Percentiles rank a stretch among this genome's conserved stretches.
These are phyloP conservation scores for Parastagonospora nodorum DNA, from an alignment of 2,329 filamentous ascomycete genomes.

Conservation along the genomic window DNA sequence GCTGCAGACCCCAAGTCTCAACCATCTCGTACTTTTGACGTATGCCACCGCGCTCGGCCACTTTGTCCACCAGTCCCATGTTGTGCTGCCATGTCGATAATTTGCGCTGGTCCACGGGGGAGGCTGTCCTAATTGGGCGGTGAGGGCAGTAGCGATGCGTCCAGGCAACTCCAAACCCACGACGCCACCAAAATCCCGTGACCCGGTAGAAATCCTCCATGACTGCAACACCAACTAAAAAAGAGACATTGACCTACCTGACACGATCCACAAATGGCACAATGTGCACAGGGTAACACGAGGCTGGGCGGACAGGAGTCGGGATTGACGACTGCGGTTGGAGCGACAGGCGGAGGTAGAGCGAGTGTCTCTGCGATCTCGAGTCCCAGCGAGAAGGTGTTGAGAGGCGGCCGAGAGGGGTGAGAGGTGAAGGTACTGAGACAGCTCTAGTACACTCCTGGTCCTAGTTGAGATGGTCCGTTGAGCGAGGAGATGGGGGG, in stretches of 20 bases:
- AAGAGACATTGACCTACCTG: slow-evolving; percentile 33
- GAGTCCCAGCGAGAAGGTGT: slow-evolving; percentile 38
- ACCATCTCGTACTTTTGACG: not conserved
- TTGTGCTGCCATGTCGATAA: not conserved
- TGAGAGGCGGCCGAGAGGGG: slow-evolving; percentile 19
- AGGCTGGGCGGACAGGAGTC: slow-evolving; percentile 33
- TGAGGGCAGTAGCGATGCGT: not conserved
- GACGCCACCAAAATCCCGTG: not conserved
- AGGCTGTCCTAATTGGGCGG: slow-evolving; percentile 1
- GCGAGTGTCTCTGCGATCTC: slow-evolving; percentile 35
- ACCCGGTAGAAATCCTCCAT: not conserved
- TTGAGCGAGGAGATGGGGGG: slow-evolving; percentile 41
- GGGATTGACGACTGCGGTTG: slow-evolving; percentile 41
- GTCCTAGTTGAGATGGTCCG: slow-evolving; percentile 43
- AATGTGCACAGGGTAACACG: slow-evolving; percentile 27
- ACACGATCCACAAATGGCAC: slow-evolving; percentile 26
- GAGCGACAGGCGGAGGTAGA: slow-evolving; percentile 46
- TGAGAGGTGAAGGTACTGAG: slow-evolving; percentile 33
- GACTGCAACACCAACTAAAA: slow-evolving; percentile 10
- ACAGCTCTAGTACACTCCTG: slow-evolving; percentile 35
- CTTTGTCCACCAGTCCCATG: not conserved
- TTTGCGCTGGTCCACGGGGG: not conserved
- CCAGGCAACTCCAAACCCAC: not conserved
- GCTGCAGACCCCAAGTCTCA: not conserved
- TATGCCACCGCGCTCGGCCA: not conserved